Base-by-base conservation (phyloP, 352 stramenopile genomes). In the Pilasporangium apinafurcum region DNA sequence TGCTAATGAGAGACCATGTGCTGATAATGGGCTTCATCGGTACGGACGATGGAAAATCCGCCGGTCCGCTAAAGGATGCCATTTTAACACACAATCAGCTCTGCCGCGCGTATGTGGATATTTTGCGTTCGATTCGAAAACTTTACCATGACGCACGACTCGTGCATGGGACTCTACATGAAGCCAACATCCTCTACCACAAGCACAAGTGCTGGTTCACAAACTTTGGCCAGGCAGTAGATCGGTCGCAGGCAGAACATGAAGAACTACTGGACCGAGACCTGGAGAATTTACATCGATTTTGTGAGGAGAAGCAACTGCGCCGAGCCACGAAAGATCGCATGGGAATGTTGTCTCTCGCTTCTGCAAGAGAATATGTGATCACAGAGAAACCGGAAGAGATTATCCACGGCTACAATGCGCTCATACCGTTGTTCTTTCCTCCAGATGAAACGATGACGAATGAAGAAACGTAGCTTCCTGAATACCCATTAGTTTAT, bases 171-270 rank as follows among this genome's bases (percentile, higher is more conserved):
- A 48, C 38, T 0, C 43, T 86, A 26, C 68, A 37, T 22, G 58
- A 76, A 41, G 81, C 72, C 45, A 96, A 81, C 44, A 78, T 96
- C 28, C 59, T 95, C 17, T 76, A 84, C 20, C 62, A 60, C 54
- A 71, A 65, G 33, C 65, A 53, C 21, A 72, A 46, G 39, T 71
- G 56, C 48, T 95, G 50, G 77, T 75, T 97, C 30, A 92, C 92
- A 48, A 86, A 95, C 53, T 90, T 97, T 47, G 76, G 73, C 0
- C 73, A 89, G 33, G 72, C 84, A 9, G 74, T 93, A 12, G 75
- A 94, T 37, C 34, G 46, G 27, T 44, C 60, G 13, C 83, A 94
- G 29, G 56, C 72, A 7, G 53, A 75, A n/a, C 65, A 83, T 17
- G 20, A 48, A 8, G 62, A 77, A 8, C 46, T 83, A 6, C 57